A percentile compares a stretch with the other conserved stretches of the same genome.
phyloP scores from a whole-genome alignment of 306 rosid species.

The Potentilla sterilis region DNA sequence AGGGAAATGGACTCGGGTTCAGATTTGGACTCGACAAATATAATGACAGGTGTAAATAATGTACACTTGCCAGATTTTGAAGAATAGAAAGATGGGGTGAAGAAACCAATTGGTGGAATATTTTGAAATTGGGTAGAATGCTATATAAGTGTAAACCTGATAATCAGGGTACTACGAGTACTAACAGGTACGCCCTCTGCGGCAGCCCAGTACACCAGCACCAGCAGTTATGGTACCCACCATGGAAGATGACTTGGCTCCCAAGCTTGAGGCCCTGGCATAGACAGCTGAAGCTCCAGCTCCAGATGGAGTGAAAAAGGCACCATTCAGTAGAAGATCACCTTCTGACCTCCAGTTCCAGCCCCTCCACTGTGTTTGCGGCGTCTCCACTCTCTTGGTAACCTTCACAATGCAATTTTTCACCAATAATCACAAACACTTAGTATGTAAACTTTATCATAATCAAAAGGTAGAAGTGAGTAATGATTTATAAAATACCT shows the following conservation, averaged over 20 bases:
- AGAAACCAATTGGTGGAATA: constrained; percentile 33
- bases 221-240: constrained; percentile 79
- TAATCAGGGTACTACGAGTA: constrained; percentile 43
- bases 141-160: constrained; percentile 36
- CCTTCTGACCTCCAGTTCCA: constrained; percentile 99
- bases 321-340: constrained; percentile 79
- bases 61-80: constrained; percentile 78
- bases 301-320: constrained; percentile 92
- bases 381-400: constrained; percentile 91
- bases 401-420: constrained; percentile 44
- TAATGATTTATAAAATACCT: constrained; percentile 46
- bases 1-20: constrained; percentile 13
- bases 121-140: constrained; percentile 26
- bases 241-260: constrained; percentile 94
- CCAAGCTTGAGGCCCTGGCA: constrained; percentile 98
- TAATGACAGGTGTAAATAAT: constrained; percentile 65
- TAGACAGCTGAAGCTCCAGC: constrained; percentile 96
- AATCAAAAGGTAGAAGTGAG: constrained; percentile 5
- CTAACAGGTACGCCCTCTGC: constrained; percentile 77
- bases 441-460: constrained; percentile 7
- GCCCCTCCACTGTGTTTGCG: constrained; percentile 53
- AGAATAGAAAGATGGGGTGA: constrained; percentile 19
- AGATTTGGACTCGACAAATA: constrained; percentile 11
- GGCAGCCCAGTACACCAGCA: constrained; percentile 83
- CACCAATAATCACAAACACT: constrained; percentile 11